Percentiles rank a stretch among this genome's conserved stretches.
Evolutionary conservation across 768 basidiomycete species (phyloP).

Genomic region (Leccinum pellstonianum): DNA sequence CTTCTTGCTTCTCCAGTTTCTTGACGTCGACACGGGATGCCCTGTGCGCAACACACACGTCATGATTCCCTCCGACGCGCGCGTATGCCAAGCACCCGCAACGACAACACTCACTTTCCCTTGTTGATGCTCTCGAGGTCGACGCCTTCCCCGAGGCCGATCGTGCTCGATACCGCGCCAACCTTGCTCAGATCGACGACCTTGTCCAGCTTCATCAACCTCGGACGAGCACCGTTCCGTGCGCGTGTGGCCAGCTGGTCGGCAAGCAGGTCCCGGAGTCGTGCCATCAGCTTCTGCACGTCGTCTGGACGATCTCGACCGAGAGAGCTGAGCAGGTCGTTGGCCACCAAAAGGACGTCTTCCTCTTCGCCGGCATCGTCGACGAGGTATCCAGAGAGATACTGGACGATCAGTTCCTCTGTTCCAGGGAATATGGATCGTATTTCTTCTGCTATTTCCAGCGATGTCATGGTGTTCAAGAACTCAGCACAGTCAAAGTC

Average conservation of each 20-base stretch:
- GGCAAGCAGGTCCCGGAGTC: slow-evolving; percentile 60
- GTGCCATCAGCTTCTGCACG: slow-evolving; percentile 65
- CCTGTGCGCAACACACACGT: slow-evolving; percentile 39
- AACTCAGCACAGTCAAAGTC: neutral
- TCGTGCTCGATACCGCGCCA: slow-evolving; percentile 72
- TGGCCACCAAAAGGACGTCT: slow-evolving; percentile 76
- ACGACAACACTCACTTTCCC: slow-evolving; percentile 65
- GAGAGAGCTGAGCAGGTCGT: slow-evolving; percentile 74
- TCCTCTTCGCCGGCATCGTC: slow-evolving; percentile 89
- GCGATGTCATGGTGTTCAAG: slow-evolving; percentile 53
- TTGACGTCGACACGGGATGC: slow-evolving; percentile 92
- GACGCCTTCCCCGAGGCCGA: slow-evolving; percentile 77
- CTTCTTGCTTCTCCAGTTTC: slow-evolving; percentile 95
- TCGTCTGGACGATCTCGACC: slow-evolving; percentile 57
- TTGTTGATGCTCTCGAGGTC: slow-evolving; percentile 92
- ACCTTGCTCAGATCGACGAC: slow-evolving; percentile 87
- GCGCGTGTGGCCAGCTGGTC: slow-evolving; percentile 60
- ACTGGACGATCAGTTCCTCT: slow-evolving; percentile 84
- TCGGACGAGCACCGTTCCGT: slow-evolving; percentile 60
- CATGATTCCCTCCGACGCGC: slow-evolving; percentile 1
- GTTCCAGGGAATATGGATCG: slow-evolving; percentile 67
- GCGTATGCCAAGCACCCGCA: slow-evolving; percentile 2
- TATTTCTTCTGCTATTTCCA: slow-evolving; percentile 80
- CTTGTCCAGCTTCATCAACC: slow-evolving; percentile 75
- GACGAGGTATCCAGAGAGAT: slow-evolving; percentile 83